Conservation (phyloP, 164 flowering plant genomes). For the Kalanchoe fedtschenkoi region DNA sequence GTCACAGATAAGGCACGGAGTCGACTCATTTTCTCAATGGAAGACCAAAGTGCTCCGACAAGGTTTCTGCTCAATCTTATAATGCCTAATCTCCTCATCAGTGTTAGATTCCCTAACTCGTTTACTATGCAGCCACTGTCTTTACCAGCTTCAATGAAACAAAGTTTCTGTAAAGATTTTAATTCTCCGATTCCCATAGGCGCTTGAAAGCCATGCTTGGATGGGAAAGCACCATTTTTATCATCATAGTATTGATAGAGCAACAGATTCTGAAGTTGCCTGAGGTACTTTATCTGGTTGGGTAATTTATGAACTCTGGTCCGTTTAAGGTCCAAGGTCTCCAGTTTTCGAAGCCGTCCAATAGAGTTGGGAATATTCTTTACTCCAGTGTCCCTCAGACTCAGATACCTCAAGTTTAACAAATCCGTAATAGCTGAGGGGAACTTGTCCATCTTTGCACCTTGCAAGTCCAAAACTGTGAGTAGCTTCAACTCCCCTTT, state of each 20-base stretch:
- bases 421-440: conserved; percentile 14
- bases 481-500: conserved; percentile 13
- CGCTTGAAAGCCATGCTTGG: conserved; percentile 6
- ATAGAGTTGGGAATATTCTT: conserved; percentile 19
- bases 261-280: conserved; percentile 12
- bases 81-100: conserved; percentile 13
- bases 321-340: conserved; percentile 24
- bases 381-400: conserved; percentile 17
- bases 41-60: conserved; percentile 9
- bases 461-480: conserved; percentile 19
- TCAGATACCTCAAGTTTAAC: conserved; percentile 15
- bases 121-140: neutral
- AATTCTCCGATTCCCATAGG: conserved; percentile 10
- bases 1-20: conserved; percentile 1
- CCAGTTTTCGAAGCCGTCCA: conserved; percentile 17
- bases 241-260: conserved; percentile 4
- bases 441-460: conserved; percentile 8
- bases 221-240: neutral
- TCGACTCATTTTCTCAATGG: conserved; percentile 10
- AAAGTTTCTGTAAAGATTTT: conserved; percentile 12
- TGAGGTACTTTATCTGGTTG: conserved; percentile 10
- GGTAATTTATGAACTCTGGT: conserved; percentile 16
- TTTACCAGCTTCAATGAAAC: conserved; percentile 8
- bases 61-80: neutral
- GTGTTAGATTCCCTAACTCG: conserved; percentile 11